Evolutionary conservation across 1,284 basidiomycete species (phyloP).

Genomic region (Stereum hirsutum): DNA sequence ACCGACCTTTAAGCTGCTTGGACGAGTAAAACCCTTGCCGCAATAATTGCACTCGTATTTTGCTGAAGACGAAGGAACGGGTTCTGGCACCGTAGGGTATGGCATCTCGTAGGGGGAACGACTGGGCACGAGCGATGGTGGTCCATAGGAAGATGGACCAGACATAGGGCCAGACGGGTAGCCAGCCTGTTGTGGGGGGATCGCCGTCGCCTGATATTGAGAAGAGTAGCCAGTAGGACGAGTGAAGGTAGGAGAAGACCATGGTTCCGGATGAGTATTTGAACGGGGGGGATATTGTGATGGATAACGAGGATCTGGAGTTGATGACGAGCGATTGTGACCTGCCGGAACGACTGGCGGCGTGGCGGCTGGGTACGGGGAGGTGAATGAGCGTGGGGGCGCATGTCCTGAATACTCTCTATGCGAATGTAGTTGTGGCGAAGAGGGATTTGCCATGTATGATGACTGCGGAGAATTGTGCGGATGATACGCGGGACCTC

Average conservation of each 20-base stretch:
- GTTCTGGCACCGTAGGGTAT: too few relatives aligned
- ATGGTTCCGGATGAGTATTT: too few relatives aligned
- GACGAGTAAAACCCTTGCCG: conserved; percentile 72
- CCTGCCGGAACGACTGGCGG: neutral
- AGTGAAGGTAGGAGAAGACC: neutral
- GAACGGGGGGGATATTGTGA: too few relatives aligned
- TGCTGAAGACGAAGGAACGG: conserved; percentile 15
- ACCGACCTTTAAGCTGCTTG: conserved; percentile 69
- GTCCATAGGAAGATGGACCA: too few relatives aligned
- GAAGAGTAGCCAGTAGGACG: neutral
- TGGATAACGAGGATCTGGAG: too few relatives aligned
- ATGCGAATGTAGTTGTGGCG: too few relatives aligned
- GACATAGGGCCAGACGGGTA: conserved; percentile 1
- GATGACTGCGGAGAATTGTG: neutral
- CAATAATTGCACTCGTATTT: conserved; percentile 76
- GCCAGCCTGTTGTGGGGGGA: too few relatives aligned
- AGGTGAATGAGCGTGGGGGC: conserved; percentile 4
- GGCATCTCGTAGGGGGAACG: too few relatives aligned
- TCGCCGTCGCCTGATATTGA: too few relatives aligned
- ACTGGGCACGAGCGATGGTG: too few relatives aligned
- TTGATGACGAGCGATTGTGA: too few relatives aligned
- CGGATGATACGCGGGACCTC: neutral
- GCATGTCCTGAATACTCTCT: neutral
- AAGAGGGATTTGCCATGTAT: conserved; percentile 2
- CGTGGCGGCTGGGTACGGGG: neutral